These are phyloP conservation scores for Discostella pseudostelligera DNA, from an alignment of 108 stramenopile species.

Conservation along the genomic window DNA sequence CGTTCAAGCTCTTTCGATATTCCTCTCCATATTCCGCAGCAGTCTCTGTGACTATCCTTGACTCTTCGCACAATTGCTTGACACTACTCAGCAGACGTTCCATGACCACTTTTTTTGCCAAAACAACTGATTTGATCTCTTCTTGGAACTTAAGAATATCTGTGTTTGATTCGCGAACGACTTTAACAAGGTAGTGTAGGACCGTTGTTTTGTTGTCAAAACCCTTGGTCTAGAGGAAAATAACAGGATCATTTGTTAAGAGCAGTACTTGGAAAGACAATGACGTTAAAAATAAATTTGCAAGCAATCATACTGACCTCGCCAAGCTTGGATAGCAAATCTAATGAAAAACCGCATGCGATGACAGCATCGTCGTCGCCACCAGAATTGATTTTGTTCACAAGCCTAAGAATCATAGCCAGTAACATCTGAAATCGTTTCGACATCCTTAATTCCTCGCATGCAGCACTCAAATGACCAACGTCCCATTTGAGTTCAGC, in stretches of 20 bases:
- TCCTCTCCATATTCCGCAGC: slow-evolving; percentile 55
- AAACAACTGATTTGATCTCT: slow-evolving; percentile 55
- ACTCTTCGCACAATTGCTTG: slow-evolving; percentile 51
- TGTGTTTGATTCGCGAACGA: slow-evolving; percentile 59
- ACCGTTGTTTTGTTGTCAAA: slow-evolving; percentile 93
- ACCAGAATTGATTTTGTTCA: slow-evolving; percentile 88
- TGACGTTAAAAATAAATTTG: not conserved
- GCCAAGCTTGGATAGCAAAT: slow-evolving; percentile 85
- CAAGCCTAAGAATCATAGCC: slow-evolving; percentile 76
- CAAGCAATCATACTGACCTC: slow-evolving; percentile 57
- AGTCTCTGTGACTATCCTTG: slow-evolving; percentile 44
- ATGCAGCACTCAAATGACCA: slow-evolving; percentile 56
- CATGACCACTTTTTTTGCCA: slow-evolving; percentile 58
- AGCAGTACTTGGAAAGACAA: not conserved
- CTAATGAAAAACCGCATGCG: slow-evolving; percentile 87
- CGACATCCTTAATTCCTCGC: slow-evolving; percentile 66
- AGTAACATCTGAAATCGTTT: slow-evolving; percentile 66
- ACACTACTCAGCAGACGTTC: slow-evolving; percentile 49
- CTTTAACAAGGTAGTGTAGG: slow-evolving; percentile 79
- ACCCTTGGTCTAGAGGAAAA: slow-evolving; percentile 73
- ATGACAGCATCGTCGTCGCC: slow-evolving; percentile 62
- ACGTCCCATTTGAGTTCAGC: slow-evolving; percentile 57
- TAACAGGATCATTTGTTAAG: not conserved
- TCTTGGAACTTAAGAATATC: slow-evolving; percentile 54
- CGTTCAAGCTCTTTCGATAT: slow-evolving; percentile 31